A percentile compares a stretch with the other conserved stretches of the same genome.
Conservation (phyloP, 305 asterid genomes). For the Striga hermonthica region DNA sequence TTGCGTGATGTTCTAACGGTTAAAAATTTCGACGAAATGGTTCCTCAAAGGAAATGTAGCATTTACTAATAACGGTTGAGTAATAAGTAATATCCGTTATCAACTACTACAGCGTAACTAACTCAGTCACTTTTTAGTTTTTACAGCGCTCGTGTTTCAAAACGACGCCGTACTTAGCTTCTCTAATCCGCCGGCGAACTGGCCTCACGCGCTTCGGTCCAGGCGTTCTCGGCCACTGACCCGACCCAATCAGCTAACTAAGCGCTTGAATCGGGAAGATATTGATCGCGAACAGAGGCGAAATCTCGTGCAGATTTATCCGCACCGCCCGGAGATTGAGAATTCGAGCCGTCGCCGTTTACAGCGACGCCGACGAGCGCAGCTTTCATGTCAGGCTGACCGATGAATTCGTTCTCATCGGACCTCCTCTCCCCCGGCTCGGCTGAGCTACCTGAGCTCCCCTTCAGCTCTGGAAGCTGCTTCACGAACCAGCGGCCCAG, state of each 20-base stretch:
- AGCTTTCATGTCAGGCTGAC: slow-evolving; percentile 85
- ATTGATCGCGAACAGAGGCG: slow-evolving; percentile 87
- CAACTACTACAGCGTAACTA: too few relatives aligned
- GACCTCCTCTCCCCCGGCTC: slow-evolving; percentile 85
- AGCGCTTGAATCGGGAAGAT: slow-evolving; percentile 65
- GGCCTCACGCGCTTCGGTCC: slow-evolving; percentile 20
- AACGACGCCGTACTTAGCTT: slow-evolving; percentile 53
- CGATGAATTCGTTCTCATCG: slow-evolving; percentile 91
- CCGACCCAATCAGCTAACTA: slow-evolving; percentile 27
- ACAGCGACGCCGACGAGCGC: slow-evolving; percentile 82
- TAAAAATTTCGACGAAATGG: too few relatives aligned
- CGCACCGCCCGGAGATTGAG: slow-evolving; percentile 77
- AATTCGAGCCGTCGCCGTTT: slow-evolving; percentile 82
- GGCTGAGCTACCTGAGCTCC: slow-evolving; percentile 82
- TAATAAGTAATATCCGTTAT: too few relatives aligned
- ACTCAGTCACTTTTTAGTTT: too few relatives aligned
- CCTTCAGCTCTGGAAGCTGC: slow-evolving; percentile 78
- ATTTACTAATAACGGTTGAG: too few relatives aligned
- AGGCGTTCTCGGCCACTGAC: slow-evolving; percentile 46
- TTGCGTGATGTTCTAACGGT: too few relatives aligned
- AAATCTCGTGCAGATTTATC: slow-evolving; percentile 90
- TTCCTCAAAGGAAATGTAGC: too few relatives aligned
- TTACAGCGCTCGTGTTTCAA: neutral
- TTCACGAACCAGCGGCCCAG: slow-evolving; percentile 69
- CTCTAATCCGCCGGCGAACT: slow-evolving; percentile 47